Evolutionary conservation across 2,329 filamentous ascomycete species (phyloP).

Genomic region (Aspergillus pseudoterreus): DNA sequence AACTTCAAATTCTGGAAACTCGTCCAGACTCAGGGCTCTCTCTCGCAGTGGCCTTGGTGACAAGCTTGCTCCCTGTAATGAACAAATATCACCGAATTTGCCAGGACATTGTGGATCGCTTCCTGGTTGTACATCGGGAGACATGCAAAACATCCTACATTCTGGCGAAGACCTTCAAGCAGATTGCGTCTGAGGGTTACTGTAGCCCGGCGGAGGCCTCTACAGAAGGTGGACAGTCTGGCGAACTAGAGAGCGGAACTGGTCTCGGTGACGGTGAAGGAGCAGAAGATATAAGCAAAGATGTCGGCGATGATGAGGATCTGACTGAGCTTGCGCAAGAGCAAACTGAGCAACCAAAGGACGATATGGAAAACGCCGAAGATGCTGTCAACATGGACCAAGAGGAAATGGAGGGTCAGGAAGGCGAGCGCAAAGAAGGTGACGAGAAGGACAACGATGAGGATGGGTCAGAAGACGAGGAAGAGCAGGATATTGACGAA

Average conservation of each 20-base stretch:
- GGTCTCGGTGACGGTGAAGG: constrained; percentile 94
- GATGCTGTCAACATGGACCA: constrained; percentile 61
- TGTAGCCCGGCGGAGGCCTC: constrained; percentile 84
- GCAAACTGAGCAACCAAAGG: constrained; percentile 55
- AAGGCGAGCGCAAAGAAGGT: constrained; percentile 55
- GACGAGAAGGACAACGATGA: constrained; percentile 54
- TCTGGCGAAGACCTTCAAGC: constrained; percentile 71
- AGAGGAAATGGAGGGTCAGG: constrained; percentile 84
- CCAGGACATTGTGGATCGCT: constrained; percentile 54
- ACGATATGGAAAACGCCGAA: constrained; percentile 44
- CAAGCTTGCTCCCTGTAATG: constrained; percentile 66
- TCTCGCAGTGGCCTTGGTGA: constrained; percentile 56
- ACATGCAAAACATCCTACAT: constrained; percentile 71
- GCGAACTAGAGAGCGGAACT: constrained; percentile 84
- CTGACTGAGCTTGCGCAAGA: constrained; percentile 83
- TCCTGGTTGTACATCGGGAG: constrained; percentile 63
- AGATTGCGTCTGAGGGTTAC: constrained; percentile 81
- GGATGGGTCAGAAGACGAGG: constrained; percentile 56
- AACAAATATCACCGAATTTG: constrained; percentile 67
- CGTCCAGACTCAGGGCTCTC: constrained; percentile 39
- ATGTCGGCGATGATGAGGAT: constrained; percentile 90
- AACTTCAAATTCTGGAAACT: constrained; percentile 46
- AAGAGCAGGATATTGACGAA: constrained; percentile 71
- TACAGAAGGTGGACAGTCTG: constrained; percentile 64
- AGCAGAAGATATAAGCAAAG: constrained; percentile 96